phyloP scores from a whole-genome alignment of 768 basidiomycete species.

The Sarcomyxa edulis region DNA sequence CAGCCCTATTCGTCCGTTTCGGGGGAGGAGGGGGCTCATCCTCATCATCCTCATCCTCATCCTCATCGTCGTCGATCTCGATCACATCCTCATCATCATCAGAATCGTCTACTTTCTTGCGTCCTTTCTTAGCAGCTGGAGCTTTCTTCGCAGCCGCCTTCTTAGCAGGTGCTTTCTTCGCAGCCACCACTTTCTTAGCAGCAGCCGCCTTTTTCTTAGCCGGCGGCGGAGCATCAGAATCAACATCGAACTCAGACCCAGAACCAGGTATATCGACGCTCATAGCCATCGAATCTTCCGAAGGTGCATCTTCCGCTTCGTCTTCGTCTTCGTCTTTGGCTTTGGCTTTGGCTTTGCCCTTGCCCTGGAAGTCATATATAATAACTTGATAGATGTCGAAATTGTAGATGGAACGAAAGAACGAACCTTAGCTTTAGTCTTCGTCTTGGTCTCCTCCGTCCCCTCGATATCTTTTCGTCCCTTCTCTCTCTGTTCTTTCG shows the following conservation, averaged over 20 bases:
- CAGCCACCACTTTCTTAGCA: slow-evolving; percentile 25
- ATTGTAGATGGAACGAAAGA: background rate
- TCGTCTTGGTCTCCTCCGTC: slow-evolving; percentile 36
- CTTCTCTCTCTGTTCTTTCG: slow-evolving; percentile 66
- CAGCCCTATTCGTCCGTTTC: slow-evolving; percentile 60
- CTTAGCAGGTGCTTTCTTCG: slow-evolving; percentile 33
- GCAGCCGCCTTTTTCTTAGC: slow-evolving; percentile 37
- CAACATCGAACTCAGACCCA: slow-evolving; percentile 47
- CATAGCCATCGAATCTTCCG: slow-evolving; percentile 72
- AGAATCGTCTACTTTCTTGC: slow-evolving; percentile 49
- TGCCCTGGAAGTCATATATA: slow-evolving; percentile 29
- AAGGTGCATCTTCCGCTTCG: slow-evolving; percentile 44
- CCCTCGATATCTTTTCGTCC: slow-evolving; percentile 63
- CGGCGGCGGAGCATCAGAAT: slow-evolving; percentile 38
- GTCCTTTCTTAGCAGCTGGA: slow-evolving; percentile 40
- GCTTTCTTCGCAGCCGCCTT: slow-evolving; percentile 22
- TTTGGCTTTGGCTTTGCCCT: slow-evolving; percentile 41
- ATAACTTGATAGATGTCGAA: background rate
- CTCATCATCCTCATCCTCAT: slow-evolving; percentile 43
- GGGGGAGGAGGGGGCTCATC: slow-evolving; percentile 34
- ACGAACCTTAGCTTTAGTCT: slow-evolving; percentile 40
- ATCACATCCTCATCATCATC: slow-evolving; percentile 44
- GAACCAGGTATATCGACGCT: slow-evolving; percentile 60
- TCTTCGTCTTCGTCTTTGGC: slow-evolving; percentile 44
- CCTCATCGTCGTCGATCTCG: slow-evolving; percentile 52